Evolutionary conservation across 2,329 filamentous ascomycete genomes (phyloP), one percentile per base, ranked within the genome.

Genomic region (Westerdykella aurantiaca): DNA sequence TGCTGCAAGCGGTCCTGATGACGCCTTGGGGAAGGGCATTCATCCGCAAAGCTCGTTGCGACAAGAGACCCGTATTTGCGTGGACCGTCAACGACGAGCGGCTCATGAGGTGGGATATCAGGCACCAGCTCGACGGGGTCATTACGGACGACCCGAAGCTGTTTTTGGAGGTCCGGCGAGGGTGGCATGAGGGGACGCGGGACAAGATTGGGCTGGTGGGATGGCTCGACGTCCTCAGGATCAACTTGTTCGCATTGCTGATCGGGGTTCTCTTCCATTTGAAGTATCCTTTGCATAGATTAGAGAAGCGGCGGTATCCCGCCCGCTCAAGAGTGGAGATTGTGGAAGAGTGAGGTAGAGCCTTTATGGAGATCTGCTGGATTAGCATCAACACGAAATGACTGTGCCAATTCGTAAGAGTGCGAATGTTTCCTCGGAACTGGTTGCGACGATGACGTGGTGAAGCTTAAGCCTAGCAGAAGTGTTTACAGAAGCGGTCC

Each of bases 21-120:
- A 81, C 84, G 1, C 82, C 82, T 0, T 71, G 80, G 31, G 89
- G 89, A 6, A 61, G 66, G 9, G 69, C 71, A 10, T 93, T 96
- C 69, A 67, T 89, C 13, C 72, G 73, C 11, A 77, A 83, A 43
- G 78, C 80, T 21, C 75, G 76, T 47, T 63, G 69, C 38, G 70
- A 72, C 1, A 69, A 74, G 13, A 76, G 85, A 17, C 76, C 78
- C 4, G 71, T 96, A 4, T 83, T 85, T 56, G 78, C 81, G 0
- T 97, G 91, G 91, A 96, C 90, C 0, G 86, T 95, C 40, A 95
- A 97, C 62, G 78, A 85, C 12, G 77, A 80, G 49, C 73, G 75
- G 39, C 79, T 81, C 68, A 96, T 97, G 90, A 77, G 81, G 55
- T 95, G 88, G 88, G 78, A 81, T 50, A 80, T 95, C 29, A 67